Evolutionary conservation across 352 stramenopile species (phyloP), one percentile per base, ranked within the genome.

Genomic region (Phytophthora ramorum): DNA sequence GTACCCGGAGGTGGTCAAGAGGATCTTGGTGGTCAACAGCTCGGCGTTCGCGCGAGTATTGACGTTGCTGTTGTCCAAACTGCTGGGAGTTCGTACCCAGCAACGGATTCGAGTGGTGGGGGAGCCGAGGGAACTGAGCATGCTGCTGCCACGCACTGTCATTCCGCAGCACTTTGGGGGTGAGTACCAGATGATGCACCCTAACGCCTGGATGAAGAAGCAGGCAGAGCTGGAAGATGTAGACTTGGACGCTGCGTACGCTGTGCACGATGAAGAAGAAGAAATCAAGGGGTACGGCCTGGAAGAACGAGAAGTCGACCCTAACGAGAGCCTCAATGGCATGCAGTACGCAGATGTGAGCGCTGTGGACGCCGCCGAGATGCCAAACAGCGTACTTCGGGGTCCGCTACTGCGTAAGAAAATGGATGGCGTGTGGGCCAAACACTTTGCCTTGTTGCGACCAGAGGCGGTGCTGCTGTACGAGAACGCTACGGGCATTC

Each of bases 271-370:
- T 28, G 59, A 76, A 26, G 60, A 82, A 19, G 81, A 90, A 43
- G 58, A 81, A 48, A 60, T 76, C 45, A 89, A 76, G 37, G 80
- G 88, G 58, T 75, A 77, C 35, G 66, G 61, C 14, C 44, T 75
- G 10, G 66, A 71, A 53, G 66, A 71, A 22, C 55, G 38, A 0
- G 61, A 71, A 45, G 22, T 67, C 2, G 66, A 75, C 40, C 51
- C 50, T 0, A 67, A 66, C 19, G 66, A 71, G 45, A 91, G 76
- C 43, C 71, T 94, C 24, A 92, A 92, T 41, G 85, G 85, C 49
- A 94, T 94, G 85, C 83, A 94, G 55, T 94, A 94, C 59, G 85
- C 85, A 3, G 76, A 78, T 20, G 90, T 85, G 38, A 89, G 78
- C 32, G 66, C 66, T 32, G 81, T 91, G 12, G 76, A 83, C 45